Evolutionary conservation across 2,329 filamentous ascomycete genomes (phyloP), one percentile per base, ranked within the genome.

Genomic region (Fusarium chlamydosporum): DNA sequence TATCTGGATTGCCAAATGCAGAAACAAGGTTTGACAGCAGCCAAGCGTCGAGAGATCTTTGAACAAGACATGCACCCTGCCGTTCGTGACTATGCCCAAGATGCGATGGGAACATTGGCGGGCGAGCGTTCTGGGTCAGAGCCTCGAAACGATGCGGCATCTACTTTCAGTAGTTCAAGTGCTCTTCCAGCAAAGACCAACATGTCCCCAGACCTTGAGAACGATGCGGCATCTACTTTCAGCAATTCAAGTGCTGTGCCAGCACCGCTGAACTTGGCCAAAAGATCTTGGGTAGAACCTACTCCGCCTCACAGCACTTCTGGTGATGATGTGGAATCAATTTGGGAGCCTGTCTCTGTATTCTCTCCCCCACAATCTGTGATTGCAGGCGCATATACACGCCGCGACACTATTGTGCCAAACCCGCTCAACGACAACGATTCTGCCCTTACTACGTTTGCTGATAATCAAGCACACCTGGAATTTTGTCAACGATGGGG

Each of bases 51-150:
- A 34, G n/a, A 61, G 35, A 35, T 61, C 33, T 61, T 55, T 45
- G 58, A 51, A 48, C 33, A 60, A 3, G 52, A 66, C n/a, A 46
- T 68, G 27, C 68, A 73, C 15, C 65, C 68, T n/a, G 64, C 57
- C 9, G 51, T 74, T 11, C 62, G 68, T 27, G 68, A 73, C 40
- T 74, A 60, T 45, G 34, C 35, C 15, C 40, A 57, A 16, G 68
- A 47, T 31, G 33, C 45, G 15, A 23, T 46, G 16, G 56, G 45
- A 27, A 29, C 11, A 12, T 26, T 57, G 31, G 31, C 48, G 20
- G 31, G 40, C 8, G 42, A 61, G 12, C 61, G 23, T 9, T 4
- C 9, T 13, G 37, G 38, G 18, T n/a, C 61, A 29, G 38, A 55
- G 10, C 34, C 11, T 18, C 9, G 48, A 46, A 41, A 27, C 9